Evolutionary conservation across 1,284 basidiomycete species (phyloP).

Genomic region (Mycena sp.): DNA sequence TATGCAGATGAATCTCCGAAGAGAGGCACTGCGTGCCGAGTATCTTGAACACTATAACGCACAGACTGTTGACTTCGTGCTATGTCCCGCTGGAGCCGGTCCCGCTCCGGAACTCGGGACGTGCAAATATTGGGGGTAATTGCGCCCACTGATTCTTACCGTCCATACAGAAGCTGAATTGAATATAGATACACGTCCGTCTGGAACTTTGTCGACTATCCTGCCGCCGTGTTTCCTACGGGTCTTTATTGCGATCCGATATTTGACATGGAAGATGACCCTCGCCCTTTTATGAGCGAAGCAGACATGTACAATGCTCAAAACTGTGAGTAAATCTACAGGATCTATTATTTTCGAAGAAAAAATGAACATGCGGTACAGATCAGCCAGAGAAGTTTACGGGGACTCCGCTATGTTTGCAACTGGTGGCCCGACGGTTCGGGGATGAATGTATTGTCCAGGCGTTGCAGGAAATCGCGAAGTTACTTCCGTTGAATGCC

Average conservation of each 20-base stretch:
- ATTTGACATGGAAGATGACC: conserved; percentile 11
- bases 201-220: conserved; percentile 32
- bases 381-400: conserved; percentile 15
- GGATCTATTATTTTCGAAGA: not conserved
- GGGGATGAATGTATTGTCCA: conserved; percentile 20
- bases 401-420: conserved; percentile 26
- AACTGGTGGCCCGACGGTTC: conserved; percentile 24
- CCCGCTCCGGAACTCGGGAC: conserved; percentile 41
- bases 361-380: no score
- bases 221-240: conserved; percentile 30
- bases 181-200: conserved; percentile 28
- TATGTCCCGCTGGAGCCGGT: conserved; percentile 40
- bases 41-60: conserved; percentile 41
- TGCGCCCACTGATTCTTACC: no score
- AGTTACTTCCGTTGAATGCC: conserved; percentile 9
- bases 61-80: conserved; percentile 41
- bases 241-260: conserved; percentile 19
- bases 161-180: no score
- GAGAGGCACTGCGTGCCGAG: conserved; percentile 38
- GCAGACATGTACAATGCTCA: conserved; percentile 18
- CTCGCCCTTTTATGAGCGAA: conserved; percentile 22
- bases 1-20: conserved; percentile 35
- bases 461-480: conserved; percentile 21
- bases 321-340: conserved; percentile 15
- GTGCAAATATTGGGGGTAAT: conserved; percentile 44